Evolutionary conservation across 345 rosid genomes (phyloP).

Genomic region (Eutrema yunnanense): DNA sequence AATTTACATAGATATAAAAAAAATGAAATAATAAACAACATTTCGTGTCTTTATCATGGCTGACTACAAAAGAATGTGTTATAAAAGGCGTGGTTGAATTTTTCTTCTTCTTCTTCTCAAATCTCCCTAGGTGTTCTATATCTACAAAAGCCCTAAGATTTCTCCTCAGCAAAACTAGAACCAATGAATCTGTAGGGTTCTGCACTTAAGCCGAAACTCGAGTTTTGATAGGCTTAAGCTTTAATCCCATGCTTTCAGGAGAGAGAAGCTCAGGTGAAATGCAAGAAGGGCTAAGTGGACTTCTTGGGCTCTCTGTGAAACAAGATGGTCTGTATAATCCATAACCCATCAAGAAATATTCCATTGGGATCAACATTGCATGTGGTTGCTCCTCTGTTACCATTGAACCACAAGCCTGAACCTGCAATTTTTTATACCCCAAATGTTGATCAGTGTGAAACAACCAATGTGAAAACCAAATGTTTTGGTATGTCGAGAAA

Average conservation of each 20-base stretch:
- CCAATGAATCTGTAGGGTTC: neutral
- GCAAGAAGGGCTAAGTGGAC: constrained; percentile 80
- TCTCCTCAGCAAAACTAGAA: constrained; percentile 9
- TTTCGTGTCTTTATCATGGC: constrained; percentile 21
- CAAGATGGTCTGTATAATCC: constrained; percentile 70
- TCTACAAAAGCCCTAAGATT: constrained; percentile 32
- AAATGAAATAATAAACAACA: constrained; percentile 31
- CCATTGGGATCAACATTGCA: constrained; percentile 95
- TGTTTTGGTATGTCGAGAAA: neutral
- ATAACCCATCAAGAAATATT: constrained; percentile 89
- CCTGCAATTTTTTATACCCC: constrained; percentile 42
- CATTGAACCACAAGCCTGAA: constrained; percentile 97
- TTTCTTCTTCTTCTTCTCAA: neutral
- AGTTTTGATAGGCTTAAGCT: constrained; percentile 95
- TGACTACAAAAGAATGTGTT: constrained; percentile 58
- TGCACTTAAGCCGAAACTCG: constrained; percentile 34
- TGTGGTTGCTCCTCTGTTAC: constrained; percentile 99
- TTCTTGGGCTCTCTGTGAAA: constrained; percentile 74
- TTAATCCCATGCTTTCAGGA: constrained; percentile 98
- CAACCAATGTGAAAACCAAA: neutral
- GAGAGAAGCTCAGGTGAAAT: constrained; percentile 96
- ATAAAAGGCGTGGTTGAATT: constrained; percentile 9
- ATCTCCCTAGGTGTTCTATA: constrained; percentile 29
- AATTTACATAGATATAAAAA: neutral
- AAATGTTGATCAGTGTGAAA: neutral